Conservation (phyloP, 2,329 filamentous ascomycete species). For the Emydomyces testavorans region DNA sequence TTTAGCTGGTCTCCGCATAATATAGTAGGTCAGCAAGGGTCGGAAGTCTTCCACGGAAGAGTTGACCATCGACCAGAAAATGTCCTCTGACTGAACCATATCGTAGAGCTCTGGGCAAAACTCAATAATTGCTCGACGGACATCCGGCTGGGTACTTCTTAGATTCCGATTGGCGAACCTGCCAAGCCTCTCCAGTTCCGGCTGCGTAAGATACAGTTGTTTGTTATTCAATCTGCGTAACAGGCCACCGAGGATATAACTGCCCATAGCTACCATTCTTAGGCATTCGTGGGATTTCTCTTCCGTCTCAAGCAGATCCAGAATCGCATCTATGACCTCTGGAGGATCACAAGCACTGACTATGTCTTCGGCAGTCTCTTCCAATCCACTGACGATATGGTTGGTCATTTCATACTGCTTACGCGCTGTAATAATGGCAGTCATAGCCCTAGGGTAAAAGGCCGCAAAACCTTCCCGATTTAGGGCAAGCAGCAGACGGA, state of each 20-base stretch:
- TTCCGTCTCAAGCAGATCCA: constrained; percentile 26
- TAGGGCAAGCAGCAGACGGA: constrained; percentile 31
- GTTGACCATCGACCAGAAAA: constrained; percentile 25
- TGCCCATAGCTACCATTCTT: constrained; percentile 28
- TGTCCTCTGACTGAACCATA: constrained; percentile 22
- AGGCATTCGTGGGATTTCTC: constrained; percentile 24
- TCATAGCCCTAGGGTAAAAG: constrained; percentile 28
- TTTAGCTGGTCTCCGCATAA: constrained; percentile 17
- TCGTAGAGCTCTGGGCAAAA: constrained; percentile 24
- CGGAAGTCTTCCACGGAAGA: constrained; percentile 24
- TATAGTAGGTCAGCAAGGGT: constrained; percentile 31
- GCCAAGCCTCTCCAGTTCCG: constrained; percentile 24
- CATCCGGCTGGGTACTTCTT: constrained; percentile 27
- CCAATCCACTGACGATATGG: constrained; percentile 32
- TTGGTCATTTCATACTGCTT: constrained; percentile 30
- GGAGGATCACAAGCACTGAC: constrained; percentile 23
- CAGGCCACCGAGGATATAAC: constrained; percentile 23
- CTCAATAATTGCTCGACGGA: constrained; percentile 30
- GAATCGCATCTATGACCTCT: constrained; percentile 26
- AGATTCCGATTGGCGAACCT: constrained; percentile 26
- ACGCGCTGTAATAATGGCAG: constrained; percentile 29
- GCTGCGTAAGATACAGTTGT: constrained; percentile 14
- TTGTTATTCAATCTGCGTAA: constrained; percentile 21
- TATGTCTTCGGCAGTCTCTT: constrained; percentile 31
- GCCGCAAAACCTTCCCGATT: constrained; percentile 27